Evolutionary conservation across 2,329 filamentous ascomycete genomes (phyloP).

Genomic region (Neurospora sp.): DNA sequence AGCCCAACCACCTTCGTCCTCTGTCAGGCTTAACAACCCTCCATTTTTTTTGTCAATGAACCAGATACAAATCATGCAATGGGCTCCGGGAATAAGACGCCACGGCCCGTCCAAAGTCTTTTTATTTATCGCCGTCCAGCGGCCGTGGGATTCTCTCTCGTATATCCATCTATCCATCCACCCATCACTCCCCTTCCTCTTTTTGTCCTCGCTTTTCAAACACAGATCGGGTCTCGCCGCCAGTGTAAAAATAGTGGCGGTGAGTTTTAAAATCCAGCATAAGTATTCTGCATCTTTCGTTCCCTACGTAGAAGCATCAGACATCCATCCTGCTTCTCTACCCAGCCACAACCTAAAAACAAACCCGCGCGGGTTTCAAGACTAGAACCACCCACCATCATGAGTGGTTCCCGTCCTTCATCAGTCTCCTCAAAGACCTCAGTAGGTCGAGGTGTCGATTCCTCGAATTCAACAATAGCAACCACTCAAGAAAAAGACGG

Average conservation of each 20-base stretch:
- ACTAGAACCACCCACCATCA: neutral
- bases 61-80: too few species aligned
- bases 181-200: neutral
- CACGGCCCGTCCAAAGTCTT: too few species aligned
- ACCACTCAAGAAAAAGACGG: neutral
- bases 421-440: neutral
- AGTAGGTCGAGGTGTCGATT: neutral
- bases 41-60: neutral
- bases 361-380: neutral
- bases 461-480: neutral
- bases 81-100: too few species aligned
- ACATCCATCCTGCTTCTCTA: neutral
- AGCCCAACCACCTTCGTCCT: neutral
- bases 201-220: neutral
- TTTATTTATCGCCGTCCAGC: too few species aligned
- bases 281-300: neutral
- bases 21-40: neutral
- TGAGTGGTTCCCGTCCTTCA: neutral
- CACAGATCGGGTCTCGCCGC: neutral
- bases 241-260: neutral
- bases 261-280: neutral
- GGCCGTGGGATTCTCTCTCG: neutral
- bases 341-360: neutral
- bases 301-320: neutral
- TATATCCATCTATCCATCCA: neutral